Percentiles rank a stretch among this genome's conserved stretches.
Conservation (phyloP, 768 basidiomycete species). For the Serendipita sp. region DNA sequence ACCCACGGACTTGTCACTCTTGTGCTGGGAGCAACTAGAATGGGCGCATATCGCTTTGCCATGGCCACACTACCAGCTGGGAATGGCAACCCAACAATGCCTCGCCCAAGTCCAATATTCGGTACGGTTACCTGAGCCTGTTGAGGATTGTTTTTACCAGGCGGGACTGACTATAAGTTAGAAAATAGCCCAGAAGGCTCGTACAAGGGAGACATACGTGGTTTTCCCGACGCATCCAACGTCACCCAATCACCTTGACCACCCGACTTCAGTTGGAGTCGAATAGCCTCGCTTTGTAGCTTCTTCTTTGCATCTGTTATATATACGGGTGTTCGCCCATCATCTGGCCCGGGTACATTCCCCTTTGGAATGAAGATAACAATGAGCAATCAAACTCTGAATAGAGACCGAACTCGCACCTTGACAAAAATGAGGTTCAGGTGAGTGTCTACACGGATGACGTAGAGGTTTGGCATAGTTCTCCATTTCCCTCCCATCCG, state of each 20-base stretch:
- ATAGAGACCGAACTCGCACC: not conserved
- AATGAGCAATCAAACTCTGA: not conserved
- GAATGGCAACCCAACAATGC: constrained; percentile 75
- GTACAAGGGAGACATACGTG: not conserved
- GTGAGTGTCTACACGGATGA: constrained; percentile 71
- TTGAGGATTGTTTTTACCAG: constrained; percentile 14
- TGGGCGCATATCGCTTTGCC: constrained; percentile 44
- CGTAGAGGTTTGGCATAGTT: constrained; percentile 76
- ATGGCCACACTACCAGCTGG: constrained; percentile 74
- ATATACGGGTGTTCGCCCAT: constrained; percentile 51
- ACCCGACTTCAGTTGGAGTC: constrained; percentile 50
- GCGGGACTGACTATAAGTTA: not conserved
- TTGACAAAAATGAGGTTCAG: constrained; percentile 76
- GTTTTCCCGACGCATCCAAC: not conserved
- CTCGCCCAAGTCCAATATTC: constrained; percentile 40
- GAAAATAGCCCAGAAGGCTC: not conserved
- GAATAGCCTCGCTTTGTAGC: constrained; percentile 40
- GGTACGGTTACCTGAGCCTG: constrained; percentile 15
- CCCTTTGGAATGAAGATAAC: constrained; percentile 32
- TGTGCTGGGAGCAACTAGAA: constrained; percentile 56
- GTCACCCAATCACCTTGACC: constrained; percentile 35
- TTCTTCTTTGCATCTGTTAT: constrained; percentile 85
- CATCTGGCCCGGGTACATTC: constrained; percentile 78
- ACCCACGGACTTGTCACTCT: constrained; percentile 60
- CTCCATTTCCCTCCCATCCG: constrained; percentile 70